Conservation (phyloP, 352 stramenopile species). For the Globisporangium abappressorium region DNA sequence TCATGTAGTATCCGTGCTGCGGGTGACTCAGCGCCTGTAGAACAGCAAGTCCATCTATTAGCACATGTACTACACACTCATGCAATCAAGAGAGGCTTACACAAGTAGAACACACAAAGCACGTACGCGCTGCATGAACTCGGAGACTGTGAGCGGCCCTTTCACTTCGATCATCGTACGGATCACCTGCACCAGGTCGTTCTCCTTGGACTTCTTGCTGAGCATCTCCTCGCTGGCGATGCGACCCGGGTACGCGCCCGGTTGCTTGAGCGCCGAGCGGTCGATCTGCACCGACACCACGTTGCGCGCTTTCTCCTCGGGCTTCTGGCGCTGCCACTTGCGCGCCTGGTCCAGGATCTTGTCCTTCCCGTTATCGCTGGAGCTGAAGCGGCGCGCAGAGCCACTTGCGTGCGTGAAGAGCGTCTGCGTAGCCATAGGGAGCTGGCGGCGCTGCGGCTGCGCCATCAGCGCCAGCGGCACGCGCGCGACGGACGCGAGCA, state of each 20-base stretch:
- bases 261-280: conserved; percentile 68
- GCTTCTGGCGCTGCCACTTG: conserved; percentile 58
- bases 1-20: conserved; percentile 95
- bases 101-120: not conserved
- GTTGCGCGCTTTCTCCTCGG: conserved; percentile 41
- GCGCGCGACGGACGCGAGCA: conserved; percentile 1
- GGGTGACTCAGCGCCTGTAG: conserved; percentile 84
- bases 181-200: conserved; percentile 72
- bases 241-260: conserved; percentile 24
- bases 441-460: conserved; percentile 1
- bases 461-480: conserved; percentile 2
- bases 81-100: not conserved
- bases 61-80: not conserved
- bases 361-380: conserved; percentile 7
- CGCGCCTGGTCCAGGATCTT: conserved; percentile 41
- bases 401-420: not conserved
- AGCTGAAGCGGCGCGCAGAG: conserved; percentile 19
- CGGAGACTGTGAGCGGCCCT: conserved; percentile 90
- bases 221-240: conserved; percentile 25
- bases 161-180: conserved; percentile 92
- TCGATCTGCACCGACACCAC: conserved; percentile 65
- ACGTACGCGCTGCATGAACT: conserved; percentile 90
- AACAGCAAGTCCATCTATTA: not conserved
- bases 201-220: conserved; percentile 57
- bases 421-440: not conserved